Evolutionary conservation across 208 protist genomes (phyloP), one percentile per base, ranked within the genome.

Genomic region (Crithidia brevicula): DNA sequence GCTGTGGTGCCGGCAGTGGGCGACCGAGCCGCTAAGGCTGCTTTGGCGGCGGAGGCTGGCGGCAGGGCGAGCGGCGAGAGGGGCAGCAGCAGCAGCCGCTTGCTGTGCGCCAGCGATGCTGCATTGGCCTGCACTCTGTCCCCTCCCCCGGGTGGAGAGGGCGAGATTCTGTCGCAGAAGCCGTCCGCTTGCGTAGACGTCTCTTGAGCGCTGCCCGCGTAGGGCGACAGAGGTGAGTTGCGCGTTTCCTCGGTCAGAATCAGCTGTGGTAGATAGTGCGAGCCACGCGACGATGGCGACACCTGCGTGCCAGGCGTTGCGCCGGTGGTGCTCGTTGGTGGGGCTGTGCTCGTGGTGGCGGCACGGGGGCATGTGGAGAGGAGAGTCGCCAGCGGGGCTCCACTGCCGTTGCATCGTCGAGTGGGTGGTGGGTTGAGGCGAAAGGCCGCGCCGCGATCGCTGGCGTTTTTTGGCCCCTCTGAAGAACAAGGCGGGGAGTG

Each of bases 191-290:
- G n/a, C n/a, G n/a, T n/a, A n/a, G n/a, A n/a, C n/a, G n/a, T n/a
- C n/a, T n/a, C n/a, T n/a, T n/a, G n/a, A n/a, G n/a, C n/a, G 28
- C 28, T 20, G 23, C 23, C 38, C n/a, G n/a, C 28, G 50, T 4
- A 23, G 34, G 54, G 22, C 53, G 18, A 3, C 53, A 60, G 36
- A 3, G 56, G 56, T 4, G 56, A 50, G 38, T 1, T 36, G 25
- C 22, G 56, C 10, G 40, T 1, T 8, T 36, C 57, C n/a, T 63
- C 43, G 6, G 57, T 16, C 16, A 63, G 31, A n/a, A 20, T 63
- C 22, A 63, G 43, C 57, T 63, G 33, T 15, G 57, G 57, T 28
- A 63, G 28, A n/a, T 63, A 28, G 18, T 50, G 57, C 16, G 43
- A n/a, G 25, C 57, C 36, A 16, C 43, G 40, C 43, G 36, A 43